phyloP scores from a whole-genome alignment of 305 asterid genomes.

The Nicotiana rustica region DNA sequence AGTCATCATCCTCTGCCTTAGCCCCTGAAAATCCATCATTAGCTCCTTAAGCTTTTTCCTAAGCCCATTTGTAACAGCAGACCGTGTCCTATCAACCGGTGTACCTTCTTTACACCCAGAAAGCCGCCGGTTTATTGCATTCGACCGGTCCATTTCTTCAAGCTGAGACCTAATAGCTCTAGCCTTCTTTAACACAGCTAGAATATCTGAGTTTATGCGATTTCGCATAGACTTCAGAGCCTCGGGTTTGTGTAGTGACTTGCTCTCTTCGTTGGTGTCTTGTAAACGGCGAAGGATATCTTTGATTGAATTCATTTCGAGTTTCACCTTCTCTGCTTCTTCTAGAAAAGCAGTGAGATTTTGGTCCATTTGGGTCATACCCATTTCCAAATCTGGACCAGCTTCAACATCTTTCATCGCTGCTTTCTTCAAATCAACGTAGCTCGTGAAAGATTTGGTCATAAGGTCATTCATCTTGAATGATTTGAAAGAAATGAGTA shows the following conservation, averaged over 20 bases:
- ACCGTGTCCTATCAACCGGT: conserved; percentile 73
- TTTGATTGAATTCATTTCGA: conserved; percentile 71
- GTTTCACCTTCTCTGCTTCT: conserved; percentile 75
- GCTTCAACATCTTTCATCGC: conserved; percentile 72
- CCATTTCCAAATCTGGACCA: conserved; percentile 72
- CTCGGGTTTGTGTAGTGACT: conserved; percentile 71
- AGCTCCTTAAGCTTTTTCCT: conserved; percentile 89
- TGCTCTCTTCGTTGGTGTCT: conserved; percentile 61
- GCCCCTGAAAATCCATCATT: conserved; percentile 87
- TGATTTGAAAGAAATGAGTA: too few relatives aligned
- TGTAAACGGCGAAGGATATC: conserved; percentile 62
- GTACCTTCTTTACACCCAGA: conserved; percentile 79
- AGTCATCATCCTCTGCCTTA: conserved; percentile 85
- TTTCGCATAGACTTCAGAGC: conserved; percentile 59
- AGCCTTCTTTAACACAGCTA: conserved; percentile 71
- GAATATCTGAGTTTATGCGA: conserved; percentile 56
- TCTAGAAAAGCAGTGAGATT: conserved; percentile 70
- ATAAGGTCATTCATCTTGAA: conserved; percentile 51
- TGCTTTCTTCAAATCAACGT: conserved; percentile 79
- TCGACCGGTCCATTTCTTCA: conserved; percentile 85
- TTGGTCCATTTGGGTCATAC: conserved; percentile 57
- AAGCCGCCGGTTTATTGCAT: conserved; percentile 62
- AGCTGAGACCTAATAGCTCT: conserved; percentile 57
- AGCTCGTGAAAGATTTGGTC: conserved; percentile 93
- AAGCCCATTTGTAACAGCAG: conserved; percentile 87